A percentile compares a stretch with the other conserved stretches of the same genome.
These are phyloP conservation scores for Glycine tomentella DNA, from an alignment of 306 rosid species.

Conservation along the genomic window DNA sequence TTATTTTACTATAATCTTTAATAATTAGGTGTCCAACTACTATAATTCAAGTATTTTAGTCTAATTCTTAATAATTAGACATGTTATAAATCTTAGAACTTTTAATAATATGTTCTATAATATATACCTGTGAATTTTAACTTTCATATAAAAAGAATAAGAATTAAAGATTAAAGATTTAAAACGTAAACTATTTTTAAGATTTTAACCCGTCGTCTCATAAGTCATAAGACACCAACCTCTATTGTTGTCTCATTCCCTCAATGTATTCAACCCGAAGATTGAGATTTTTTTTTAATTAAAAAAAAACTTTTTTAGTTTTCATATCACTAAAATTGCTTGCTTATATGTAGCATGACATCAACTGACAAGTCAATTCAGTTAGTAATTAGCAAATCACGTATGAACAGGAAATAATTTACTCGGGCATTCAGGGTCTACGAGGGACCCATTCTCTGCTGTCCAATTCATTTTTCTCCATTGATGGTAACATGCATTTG, in stretches of 20 bases:
- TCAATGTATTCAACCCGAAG: not conserved
- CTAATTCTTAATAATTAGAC: too few species aligned
- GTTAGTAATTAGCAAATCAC: not conserved
- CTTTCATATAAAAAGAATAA: too few species aligned
- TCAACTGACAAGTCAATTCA: not conserved
- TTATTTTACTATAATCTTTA: too few species aligned
- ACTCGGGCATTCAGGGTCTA: conserved; percentile 10
- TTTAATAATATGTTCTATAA: too few species aligned
- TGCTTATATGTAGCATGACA: not conserved
- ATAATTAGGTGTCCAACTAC: too few species aligned
- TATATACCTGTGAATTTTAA: too few species aligned
- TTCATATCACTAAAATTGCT: not conserved
- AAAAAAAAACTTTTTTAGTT: too few species aligned
- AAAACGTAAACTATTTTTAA: not conserved
- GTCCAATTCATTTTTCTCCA: conserved; percentile 38
- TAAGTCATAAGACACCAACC: not conserved
- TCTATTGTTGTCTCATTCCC: not conserved
- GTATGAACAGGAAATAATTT: conserved; percentile 37
- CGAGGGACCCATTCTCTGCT: conserved; percentile 45
- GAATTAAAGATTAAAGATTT: too few species aligned
- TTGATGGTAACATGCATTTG: conserved; percentile 44
- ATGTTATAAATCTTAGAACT: too few species aligned
- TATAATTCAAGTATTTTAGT: too few species aligned
- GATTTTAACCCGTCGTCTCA: not conserved
- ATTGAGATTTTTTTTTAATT: too few species aligned